Percentiles rank a stretch among this genome's conserved stretches.
phyloP scores from a whole-genome alignment of 169 alveolate genomes.

The Cystoisospora suis region DNA sequence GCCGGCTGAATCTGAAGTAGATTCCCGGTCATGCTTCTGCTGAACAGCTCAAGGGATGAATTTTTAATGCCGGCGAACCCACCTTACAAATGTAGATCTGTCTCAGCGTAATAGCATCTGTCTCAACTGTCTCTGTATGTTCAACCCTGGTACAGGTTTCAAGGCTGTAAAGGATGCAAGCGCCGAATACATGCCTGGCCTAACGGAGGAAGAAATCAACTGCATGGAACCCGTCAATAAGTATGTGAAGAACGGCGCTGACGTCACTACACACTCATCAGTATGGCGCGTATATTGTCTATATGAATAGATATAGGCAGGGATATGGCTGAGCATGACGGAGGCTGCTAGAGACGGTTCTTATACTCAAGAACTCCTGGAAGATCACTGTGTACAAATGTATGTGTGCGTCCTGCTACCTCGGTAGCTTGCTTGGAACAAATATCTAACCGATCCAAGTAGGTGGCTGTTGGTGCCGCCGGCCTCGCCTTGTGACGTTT shows the following conservation, averaged over 20 bases:
- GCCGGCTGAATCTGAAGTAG: no score
- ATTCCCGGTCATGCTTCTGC: no score
- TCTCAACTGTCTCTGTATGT: no score
- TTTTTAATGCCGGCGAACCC: no score
- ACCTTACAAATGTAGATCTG: no score
- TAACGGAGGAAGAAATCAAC: not conserved
- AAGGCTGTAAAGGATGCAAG: not conserved
- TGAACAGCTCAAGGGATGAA: no score
- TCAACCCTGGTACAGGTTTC: not conserved
- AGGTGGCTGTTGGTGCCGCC: no score
- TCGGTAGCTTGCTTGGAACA: no score
- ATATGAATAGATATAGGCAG: constrained; percentile 38
- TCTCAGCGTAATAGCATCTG: no score
- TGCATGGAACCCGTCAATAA: constrained; percentile 19
- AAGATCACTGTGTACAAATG: not conserved
- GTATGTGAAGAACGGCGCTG: not conserved
- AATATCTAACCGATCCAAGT: no score
- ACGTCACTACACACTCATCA: not conserved
- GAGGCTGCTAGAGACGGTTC: not conserved
- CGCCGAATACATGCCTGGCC: not conserved
- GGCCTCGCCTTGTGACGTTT: no score
- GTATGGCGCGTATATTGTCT: not conserved
- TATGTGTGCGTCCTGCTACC: not conserved
- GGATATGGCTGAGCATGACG: not conserved
- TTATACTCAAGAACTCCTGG: not conserved